Evolutionary conservation across 2,329 filamentous ascomycete genomes (phyloP).

Genomic region (Fusarium caatingaense): DNA sequence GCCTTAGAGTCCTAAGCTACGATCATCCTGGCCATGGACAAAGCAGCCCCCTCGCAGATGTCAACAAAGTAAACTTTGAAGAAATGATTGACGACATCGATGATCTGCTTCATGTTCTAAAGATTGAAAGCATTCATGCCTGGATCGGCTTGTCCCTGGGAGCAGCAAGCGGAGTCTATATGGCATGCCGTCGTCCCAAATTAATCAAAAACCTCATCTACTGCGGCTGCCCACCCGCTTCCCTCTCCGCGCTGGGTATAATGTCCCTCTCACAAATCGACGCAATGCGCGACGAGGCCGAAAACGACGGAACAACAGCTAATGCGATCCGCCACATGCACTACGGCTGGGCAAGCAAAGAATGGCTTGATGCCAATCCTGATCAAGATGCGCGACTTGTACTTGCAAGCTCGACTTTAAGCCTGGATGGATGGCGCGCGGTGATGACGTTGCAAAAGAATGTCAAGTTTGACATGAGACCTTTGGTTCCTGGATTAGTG

Average conservation of each 20-base stretch:
- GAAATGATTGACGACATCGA: neutral
- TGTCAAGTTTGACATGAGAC: constrained; percentile 1
- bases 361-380: neutral
- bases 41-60: neutral
- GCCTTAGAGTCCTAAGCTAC: constrained; percentile 6
- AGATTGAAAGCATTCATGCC: neutral
- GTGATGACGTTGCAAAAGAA: constrained; percentile 12
- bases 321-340: constrained; percentile 9
- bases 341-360: constrained; percentile 16
- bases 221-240: neutral
- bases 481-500: neutral
- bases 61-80: neutral
- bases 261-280: neutral
- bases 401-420: neutral
- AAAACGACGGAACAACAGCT: neutral
- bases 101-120: neutral
- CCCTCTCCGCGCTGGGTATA: neutral
- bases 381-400: neutral
- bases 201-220: constrained; percentile 1
- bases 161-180: neutral
- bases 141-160: constrained; percentile 17
- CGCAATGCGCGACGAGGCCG: neutral
- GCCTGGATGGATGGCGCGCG: neutral
- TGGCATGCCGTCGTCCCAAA: neutral
- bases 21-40: constrained; percentile 3